Conservation (phyloP, 2,329 filamentous ascomycete genomes). For the Fusarium robinianum region DNA sequence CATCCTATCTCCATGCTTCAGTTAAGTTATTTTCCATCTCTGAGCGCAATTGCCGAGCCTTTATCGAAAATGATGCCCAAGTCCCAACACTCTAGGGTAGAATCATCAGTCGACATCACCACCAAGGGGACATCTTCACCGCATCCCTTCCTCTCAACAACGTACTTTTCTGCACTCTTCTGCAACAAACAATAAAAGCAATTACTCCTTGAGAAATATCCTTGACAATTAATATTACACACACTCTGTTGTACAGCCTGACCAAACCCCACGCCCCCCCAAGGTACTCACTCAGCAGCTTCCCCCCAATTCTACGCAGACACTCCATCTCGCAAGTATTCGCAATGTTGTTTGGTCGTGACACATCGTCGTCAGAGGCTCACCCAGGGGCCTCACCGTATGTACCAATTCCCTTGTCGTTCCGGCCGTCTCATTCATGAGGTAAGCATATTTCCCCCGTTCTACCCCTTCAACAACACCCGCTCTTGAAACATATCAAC, state of each 20-base stretch:
- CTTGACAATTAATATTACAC: slow-evolving; percentile 31
- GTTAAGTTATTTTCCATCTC: too few species aligned
- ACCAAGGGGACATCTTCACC: too few species aligned
- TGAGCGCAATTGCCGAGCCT: too few species aligned
- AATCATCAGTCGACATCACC: too few species aligned
- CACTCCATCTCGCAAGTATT: slow-evolving; percentile 18
- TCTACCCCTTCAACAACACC: slow-evolving; percentile 14
- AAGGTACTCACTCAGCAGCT: too few species aligned
- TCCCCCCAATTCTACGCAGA: slow-evolving; percentile 18
- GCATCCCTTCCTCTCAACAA: too few species aligned
- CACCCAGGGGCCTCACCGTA: slow-evolving; percentile 13
- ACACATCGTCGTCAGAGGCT: slow-evolving; percentile 19
- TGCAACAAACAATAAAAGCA: too few species aligned
- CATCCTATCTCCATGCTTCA: too few species aligned
- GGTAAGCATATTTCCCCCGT: too few species aligned
- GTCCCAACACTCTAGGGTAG: too few species aligned
- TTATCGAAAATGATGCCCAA: too few species aligned
- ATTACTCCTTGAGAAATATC: neutral
- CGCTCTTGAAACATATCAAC: neutral
- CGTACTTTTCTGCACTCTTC: too few species aligned
- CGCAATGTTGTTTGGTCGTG: slow-evolving; percentile 24
- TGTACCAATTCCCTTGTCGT: slow-evolving; percentile 24
- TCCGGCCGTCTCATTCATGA: slow-evolving; percentile 26
- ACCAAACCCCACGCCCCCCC: slow-evolving; percentile 12
- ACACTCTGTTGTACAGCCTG: slow-evolving; percentile 27